Evolutionary conservation across 495 filamentous ascomycete species (phyloP), one percentile per base, ranked within the genome.

Genomic region (Entonaema liquescens): DNA sequence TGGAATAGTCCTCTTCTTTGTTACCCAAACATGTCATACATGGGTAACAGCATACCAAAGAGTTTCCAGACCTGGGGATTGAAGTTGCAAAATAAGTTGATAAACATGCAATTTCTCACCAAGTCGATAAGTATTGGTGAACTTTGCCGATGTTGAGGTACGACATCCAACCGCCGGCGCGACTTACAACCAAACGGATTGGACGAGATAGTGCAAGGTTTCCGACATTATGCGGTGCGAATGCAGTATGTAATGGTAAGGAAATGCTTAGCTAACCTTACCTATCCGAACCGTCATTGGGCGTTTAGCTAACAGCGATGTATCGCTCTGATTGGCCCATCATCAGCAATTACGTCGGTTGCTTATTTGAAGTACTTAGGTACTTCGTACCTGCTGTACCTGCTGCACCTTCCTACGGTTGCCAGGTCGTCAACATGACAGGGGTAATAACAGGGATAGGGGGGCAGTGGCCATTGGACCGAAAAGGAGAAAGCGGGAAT

Each of bases 371-470:
- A 36, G 35, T 61, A 61, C 47, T 29, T 17, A 42, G 2, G 53
- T 65, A 44, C n/a, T n/a, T n/a, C n/a, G n/a, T n/a, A n/a, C n/a
- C n/a, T n/a, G n/a, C 62, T 33, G 31, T 9, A 33, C 25, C n/a
- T n/a, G n/a, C n/a, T n/a, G 25, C 12, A 53, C 49, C 36, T 64
- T 47, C 38, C 28, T 28, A 52, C 52, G 38, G 68, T 71, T 71
- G 68, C 68, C 68, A 71, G 68, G 68, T 67, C 62, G 68, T 44
- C 40, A 35, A 44, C 25, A 50, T 21, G 42, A 62, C 68, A 71
- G 62, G 68, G 68, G 68, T 67, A 59, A n/a, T 1, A 54, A 38
- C 68, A 71, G 42, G 68, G 68, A 62, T 62, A 62, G 25, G 67
- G 15, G 19, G 53, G 3, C 11, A 57, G 50, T 29, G 28, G 38